These are phyloP conservation scores for Chaetothyriales sp. DNA, from an alignment of 2,329 filamentous ascomycete species.

Conservation along the genomic window DNA sequence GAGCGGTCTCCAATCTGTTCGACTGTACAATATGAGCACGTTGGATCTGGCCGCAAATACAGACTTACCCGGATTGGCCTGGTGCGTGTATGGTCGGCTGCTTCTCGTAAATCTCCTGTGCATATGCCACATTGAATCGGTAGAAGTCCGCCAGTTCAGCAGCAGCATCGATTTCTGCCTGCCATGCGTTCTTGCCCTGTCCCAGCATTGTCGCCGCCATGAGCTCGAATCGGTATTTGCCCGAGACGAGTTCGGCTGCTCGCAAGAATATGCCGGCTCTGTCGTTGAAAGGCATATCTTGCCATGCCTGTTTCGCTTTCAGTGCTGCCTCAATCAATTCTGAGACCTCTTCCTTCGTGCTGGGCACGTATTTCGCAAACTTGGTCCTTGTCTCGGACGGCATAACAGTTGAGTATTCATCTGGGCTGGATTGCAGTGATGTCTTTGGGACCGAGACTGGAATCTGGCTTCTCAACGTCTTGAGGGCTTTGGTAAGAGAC, in stretches of 20 bases:
- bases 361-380: constrained; percentile 26
- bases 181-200: constrained; percentile 30
- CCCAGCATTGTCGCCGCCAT: constrained; percentile 31
- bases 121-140: constrained; percentile 22
- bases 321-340: constrained; percentile 23
- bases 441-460: constrained; percentile 22
- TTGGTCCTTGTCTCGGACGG: constrained; percentile 24
- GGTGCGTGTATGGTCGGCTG: constrained; percentile 23
- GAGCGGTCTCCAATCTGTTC: constrained; percentile 26
- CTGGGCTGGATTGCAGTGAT: background rate
- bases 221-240: constrained; percentile 22
- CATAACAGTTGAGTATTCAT: constrained; percentile 11
- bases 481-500: constrained; percentile 22
- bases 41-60: background rate
- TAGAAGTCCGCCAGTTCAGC: constrained; percentile 29
- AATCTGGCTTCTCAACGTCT: constrained; percentile 22
- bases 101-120: constrained; percentile 24
- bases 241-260: constrained; percentile 23
- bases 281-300: constrained; percentile 24
- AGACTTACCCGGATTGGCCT: constrained; percentile 10
- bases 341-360: constrained; percentile 23
- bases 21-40: constrained; percentile 9
- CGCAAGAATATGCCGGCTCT: constrained; percentile 26
- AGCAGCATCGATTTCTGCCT: constrained; percentile 28
- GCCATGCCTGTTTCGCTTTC: constrained; percentile 23